Base-by-base conservation (phyloP, 169 alveolate species). In the Cryptosporidium andersoni region DNA sequence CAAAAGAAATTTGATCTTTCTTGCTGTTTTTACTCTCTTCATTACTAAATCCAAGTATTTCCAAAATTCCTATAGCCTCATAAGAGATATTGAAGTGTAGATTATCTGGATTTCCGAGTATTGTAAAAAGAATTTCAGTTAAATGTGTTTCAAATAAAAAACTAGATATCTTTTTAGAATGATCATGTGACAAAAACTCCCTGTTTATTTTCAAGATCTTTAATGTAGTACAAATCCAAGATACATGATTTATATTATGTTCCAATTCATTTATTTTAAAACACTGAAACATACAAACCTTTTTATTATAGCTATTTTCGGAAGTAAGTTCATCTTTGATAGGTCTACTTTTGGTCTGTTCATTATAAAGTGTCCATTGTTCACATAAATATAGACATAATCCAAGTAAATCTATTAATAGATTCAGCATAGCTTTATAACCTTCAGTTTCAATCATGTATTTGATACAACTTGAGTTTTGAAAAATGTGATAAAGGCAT, bases 391-490 rank as follows among this genome's bases (percentile, higher is more conserved):
- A 48, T 37, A 45, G 16, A 58, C 67, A 74, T 34, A 48, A 74
- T 1, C 68, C 85, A 43, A 74, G 51, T 4, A 74, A 14, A n/a
- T 74, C 67, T 39, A 51, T 62, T 4, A 74, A 25, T 37, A 48
- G 6, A 12, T 16, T 48, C 45, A 74, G n/a, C 39, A 11, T 39
- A 11, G 8, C 45, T 34, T 74, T 68, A 58, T 58, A 47, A 4
- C 3, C 5, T 40, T 64, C 47, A 8, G 85, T 14, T 16, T 74
- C 85, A 5, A 74, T 9, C 2, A 74, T 56, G 25, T 55, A 74
- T 40, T 74, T 74, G 11, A 74, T 58, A 58, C 85, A 74, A 74
- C 60, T 74, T 25, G n/a, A 14, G 11, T 66, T 58, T 58, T 74
- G 11, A 39, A 62, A 11, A n/a, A 74, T 36, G n/a, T 74, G 85